A percentile compares a stretch with the other conserved stretches of the same genome.
Evolutionary conservation across 2,329 filamentous ascomycete species (phyloP).

Genomic region (Coniochaeta ligniaria): DNA sequence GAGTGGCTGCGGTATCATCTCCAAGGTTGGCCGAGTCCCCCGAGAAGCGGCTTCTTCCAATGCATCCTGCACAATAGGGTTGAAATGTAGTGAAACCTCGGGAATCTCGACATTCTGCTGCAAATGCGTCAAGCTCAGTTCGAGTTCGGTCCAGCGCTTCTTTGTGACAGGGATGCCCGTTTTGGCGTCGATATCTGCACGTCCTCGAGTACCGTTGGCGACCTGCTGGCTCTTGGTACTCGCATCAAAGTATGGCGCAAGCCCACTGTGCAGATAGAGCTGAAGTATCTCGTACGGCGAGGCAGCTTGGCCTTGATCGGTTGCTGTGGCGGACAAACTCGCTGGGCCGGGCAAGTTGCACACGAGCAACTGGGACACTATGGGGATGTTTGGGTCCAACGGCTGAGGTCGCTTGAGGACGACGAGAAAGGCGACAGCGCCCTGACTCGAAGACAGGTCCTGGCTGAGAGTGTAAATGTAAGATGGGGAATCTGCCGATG

Average conservation of each 20-base stretch:
- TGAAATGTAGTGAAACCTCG: slow-evolving; percentile 78
- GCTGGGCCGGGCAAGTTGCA: slow-evolving; percentile 84
- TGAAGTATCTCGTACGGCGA: slow-evolving; percentile 92
- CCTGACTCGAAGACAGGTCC: slow-evolving; percentile 71
- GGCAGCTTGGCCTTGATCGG: slow-evolving; percentile 63
- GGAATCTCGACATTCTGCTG: slow-evolving; percentile 99
- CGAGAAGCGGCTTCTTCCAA: slow-evolving; percentile 68
- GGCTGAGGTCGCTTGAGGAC: slow-evolving; percentile 85
- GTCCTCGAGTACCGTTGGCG: slow-evolving; percentile 57
- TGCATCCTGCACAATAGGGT: slow-evolving; percentile 79
- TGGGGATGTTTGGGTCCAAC: slow-evolving; percentile 74
- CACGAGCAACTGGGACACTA: slow-evolving; percentile 85
- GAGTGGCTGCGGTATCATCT: slow-evolving; percentile 68
- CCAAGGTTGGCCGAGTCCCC: slow-evolving; percentile 63
- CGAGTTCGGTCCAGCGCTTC: slow-evolving; percentile 92
- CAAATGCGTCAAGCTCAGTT: slow-evolving; percentile 81
- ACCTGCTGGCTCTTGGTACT: slow-evolving; percentile 78
- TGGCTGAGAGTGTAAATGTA: slow-evolving; percentile 76
- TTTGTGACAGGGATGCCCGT: slow-evolving; percentile 95
- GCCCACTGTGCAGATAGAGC: slow-evolving; percentile 80
- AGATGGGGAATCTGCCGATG: slow-evolving; percentile 18
- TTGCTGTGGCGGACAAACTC: slow-evolving; percentile 56
- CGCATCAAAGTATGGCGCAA: slow-evolving; percentile 96
- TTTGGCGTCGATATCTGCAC: slow-evolving; percentile 82
- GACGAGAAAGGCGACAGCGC: slow-evolving; percentile 79